These are phyloP conservation scores for Neurospora sp. DNA, from an alignment of 495 filamentous ascomycete genomes.

Conservation along the genomic window DNA sequence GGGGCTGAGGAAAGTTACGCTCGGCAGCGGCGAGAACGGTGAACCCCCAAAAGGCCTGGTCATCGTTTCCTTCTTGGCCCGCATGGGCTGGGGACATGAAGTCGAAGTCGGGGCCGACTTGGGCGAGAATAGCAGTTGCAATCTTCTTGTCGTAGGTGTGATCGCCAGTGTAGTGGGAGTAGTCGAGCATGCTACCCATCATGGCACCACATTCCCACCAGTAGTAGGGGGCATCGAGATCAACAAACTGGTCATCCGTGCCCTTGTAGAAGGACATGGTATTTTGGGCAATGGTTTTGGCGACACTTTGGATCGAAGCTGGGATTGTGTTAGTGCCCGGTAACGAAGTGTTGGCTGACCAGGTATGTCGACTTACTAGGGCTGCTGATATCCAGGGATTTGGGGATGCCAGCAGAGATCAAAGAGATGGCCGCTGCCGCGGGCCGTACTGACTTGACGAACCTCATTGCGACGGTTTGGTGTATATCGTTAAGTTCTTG, in stretches of 20 bases:
- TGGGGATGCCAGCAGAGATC: constrained; percentile 24
- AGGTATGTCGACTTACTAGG: constrained; percentile 21
- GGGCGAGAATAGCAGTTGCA: constrained; percentile 53
- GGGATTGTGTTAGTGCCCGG: constrained; percentile 6
- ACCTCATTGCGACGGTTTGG: constrained; percentile 13
- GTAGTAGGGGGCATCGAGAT: constrained; percentile 62
- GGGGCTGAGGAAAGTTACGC: constrained; percentile 56
- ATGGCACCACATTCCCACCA: constrained; percentile 75
- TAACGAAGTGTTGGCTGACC: not conserved
- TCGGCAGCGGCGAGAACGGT: constrained; percentile 66
- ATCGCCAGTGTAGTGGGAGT: constrained; percentile 77
- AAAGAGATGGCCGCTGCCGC: constrained; percentile 20
- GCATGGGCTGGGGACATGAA: constrained; percentile 43
- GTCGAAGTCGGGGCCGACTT: constrained; percentile 49
- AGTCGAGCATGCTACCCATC: constrained; percentile 68
- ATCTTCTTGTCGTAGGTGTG: constrained; percentile 59
- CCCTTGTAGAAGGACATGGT: constrained; percentile 59
- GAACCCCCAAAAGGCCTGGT: constrained; percentile 76
- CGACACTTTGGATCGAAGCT: constrained; percentile 41
- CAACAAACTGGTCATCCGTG: constrained; percentile 47
- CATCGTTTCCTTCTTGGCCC: constrained; percentile 54
- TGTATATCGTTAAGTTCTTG: not conserved
- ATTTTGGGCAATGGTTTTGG: constrained; percentile 38
- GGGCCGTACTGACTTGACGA: constrained; percentile 21
- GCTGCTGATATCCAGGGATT: constrained; percentile 34